phyloP scores from a whole-genome alignment of 208 protist species.

The Leptomonas pyrrhocoris region DNA sequence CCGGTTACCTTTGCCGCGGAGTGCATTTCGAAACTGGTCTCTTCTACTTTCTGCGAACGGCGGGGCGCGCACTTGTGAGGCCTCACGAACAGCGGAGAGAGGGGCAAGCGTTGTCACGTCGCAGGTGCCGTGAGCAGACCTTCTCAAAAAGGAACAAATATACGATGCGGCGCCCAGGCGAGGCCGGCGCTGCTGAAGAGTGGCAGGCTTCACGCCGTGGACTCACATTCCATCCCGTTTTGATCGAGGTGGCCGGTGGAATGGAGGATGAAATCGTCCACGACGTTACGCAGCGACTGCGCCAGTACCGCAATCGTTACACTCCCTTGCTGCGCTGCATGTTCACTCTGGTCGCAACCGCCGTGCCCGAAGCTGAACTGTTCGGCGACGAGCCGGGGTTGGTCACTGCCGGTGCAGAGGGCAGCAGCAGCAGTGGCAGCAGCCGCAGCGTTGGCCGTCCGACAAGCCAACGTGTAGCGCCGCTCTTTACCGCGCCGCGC shows the following conservation, averaged over 20 bases:
- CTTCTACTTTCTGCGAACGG: too few species aligned
- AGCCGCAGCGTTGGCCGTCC: not conserved
- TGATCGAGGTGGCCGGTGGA: constrained; percentile 56
- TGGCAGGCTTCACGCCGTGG: constrained; percentile 2
- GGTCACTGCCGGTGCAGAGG: not conserved
- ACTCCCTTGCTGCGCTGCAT: constrained; percentile 59
- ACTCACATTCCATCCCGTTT: not conserved
- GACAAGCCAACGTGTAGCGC: not conserved
- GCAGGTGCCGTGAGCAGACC: too few species aligned
- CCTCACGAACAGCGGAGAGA: too few species aligned
- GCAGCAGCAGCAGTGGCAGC: not conserved
- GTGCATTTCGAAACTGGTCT: not conserved
- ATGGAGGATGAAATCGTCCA: constrained; percentile 46
- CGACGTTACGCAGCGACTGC: constrained; percentile 46
- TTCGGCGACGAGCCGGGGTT: constrained; percentile 32
- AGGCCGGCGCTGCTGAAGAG: not conserved
- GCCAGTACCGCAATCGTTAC: constrained; percentile 71
- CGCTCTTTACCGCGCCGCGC: constrained; percentile 25
- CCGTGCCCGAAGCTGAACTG: constrained; percentile 39
- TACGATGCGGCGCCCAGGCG: not conserved
- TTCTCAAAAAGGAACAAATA: too few species aligned
- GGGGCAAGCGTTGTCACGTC: too few species aligned
- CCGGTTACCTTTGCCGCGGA: too few species aligned
- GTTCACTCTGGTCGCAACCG: constrained; percentile 45
- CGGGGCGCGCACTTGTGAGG: too few species aligned